A percentile compares a stretch with the other conserved stretches of the same genome.
Conservation (phyloP, 2,329 filamentous ascomycete genomes). For the Ploettnerulaceae sp. region DNA sequence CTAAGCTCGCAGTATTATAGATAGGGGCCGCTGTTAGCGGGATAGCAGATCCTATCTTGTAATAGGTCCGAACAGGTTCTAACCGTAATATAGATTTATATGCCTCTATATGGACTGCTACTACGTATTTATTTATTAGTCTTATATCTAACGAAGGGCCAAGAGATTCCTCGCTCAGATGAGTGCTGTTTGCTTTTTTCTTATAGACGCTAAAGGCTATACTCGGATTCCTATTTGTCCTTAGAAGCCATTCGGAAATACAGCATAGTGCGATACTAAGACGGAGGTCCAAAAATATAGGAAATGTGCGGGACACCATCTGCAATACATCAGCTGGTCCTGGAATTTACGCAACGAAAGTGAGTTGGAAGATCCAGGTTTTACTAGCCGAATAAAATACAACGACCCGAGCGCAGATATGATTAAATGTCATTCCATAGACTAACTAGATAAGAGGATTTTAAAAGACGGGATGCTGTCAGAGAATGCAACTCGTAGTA, state of each 20-base stretch:
- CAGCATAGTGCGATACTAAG: constrained; percentile 29
- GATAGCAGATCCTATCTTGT: constrained; percentile 8
- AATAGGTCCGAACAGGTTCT: constrained; percentile 5
- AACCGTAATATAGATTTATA: constrained; percentile 11
- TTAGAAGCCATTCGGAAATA: constrained; percentile 34
- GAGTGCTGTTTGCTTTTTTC: constrained; percentile 15
- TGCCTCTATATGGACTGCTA: constrained; percentile 11
- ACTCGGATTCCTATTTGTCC: constrained; percentile 23
- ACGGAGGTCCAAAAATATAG: constrained; percentile 31
- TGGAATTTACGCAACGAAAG: constrained; percentile 21
- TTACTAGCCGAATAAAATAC: constrained; percentile 1
- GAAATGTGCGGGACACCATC: constrained; percentile 25
- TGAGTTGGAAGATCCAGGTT: constrained; percentile 11
- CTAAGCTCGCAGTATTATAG: constrained; percentile 10
- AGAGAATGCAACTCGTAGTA: constrained; percentile 32
- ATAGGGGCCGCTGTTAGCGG: constrained; percentile 11
- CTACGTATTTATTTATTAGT: constrained; percentile 14
- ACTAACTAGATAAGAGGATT: neutral
- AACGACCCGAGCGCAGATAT: neutral
- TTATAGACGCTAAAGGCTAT: constrained; percentile 9
- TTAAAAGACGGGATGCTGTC: constrained; percentile 19
- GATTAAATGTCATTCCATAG: neutral
- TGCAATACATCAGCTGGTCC: constrained; percentile 24
- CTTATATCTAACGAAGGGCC: neutral
- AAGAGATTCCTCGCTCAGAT: constrained; percentile 5